Evolutionary conservation across 2,329 filamentous ascomycete species (phyloP).

Genomic region (Aureobasidium leucospermi): DNA sequence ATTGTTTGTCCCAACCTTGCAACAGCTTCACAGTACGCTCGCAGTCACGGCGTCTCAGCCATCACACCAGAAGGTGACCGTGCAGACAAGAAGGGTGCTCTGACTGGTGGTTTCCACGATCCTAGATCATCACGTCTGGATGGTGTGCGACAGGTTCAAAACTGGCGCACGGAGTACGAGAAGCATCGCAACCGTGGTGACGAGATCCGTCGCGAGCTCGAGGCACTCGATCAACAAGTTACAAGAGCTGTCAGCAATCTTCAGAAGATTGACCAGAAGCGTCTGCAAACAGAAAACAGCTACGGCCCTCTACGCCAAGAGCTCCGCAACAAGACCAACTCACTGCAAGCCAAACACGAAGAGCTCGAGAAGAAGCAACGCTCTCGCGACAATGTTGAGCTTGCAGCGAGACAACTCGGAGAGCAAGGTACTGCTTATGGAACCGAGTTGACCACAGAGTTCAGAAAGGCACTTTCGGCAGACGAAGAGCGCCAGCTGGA

Average conservation of each 20-base stretch:
- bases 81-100: constrained; percentile 87
- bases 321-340: constrained; percentile 64
- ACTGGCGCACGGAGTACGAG: constrained; percentile 69
- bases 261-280: constrained; percentile 72
- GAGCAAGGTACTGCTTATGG: constrained; percentile 72
- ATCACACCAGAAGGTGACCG: constrained; percentile 94
- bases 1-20: constrained; percentile 88
- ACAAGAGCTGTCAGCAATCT: constrained; percentile 77
- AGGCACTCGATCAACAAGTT: constrained; percentile 79
- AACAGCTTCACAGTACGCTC: constrained; percentile 81
- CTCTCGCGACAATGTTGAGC: constrained; percentile 61
- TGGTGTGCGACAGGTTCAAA: constrained; percentile 67
- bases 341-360: constrained; percentile 65
- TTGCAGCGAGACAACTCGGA: constrained; percentile 48
- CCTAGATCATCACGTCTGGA: constrained; percentile 78
- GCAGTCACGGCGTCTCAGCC: constrained; percentile 83
- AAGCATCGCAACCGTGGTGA: constrained; percentile 54
- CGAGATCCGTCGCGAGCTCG: constrained; percentile 62
- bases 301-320: constrained; percentile 75
- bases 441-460: constrained; percentile 73
- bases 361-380: constrained; percentile 65
- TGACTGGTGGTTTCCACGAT: constrained; percentile 93
- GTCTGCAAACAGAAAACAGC: constrained; percentile 70
- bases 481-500: constrained; percentile 81
- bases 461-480: constrained; percentile 79